A percentile compares a stretch with the other conserved stretches of the same genome.
phyloP scores from a whole-genome alignment of 352 stramenopile genomes.

The Globisporangium polare region DNA sequence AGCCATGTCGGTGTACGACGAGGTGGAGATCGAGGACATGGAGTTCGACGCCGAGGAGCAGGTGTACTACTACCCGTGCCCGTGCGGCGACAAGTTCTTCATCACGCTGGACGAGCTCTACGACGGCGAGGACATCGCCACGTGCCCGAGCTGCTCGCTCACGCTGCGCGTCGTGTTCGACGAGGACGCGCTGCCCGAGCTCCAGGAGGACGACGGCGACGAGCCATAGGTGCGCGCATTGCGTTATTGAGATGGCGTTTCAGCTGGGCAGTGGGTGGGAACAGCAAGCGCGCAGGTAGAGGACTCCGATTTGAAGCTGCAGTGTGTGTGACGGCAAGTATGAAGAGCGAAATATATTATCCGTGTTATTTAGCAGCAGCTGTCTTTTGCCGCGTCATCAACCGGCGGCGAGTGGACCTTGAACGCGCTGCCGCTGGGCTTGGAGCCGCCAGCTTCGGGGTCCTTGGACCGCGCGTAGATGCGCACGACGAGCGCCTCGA shows the following conservation, averaged over 20 bases:
- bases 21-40: conserved; percentile 99
- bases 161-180: conserved; percentile 96
- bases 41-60: conserved; percentile 92
- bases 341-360: conserved; percentile 11
- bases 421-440: conserved; percentile 43
- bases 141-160: conserved; percentile 95
- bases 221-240: conserved; percentile 4
- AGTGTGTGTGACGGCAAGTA: background rate
- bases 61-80: conserved; percentile 97
- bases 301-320: background rate
- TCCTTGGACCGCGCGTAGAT: conserved; percentile 72
- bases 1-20: conserved; percentile 94
- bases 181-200: conserved; percentile 72
- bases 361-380: conserved; percentile 34
- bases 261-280: too few relatives aligned
- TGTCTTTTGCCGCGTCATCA: conserved; percentile 15
- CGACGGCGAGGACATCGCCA: conserved; percentile 97
- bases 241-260: too few relatives aligned
- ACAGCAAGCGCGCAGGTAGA: conserved; percentile 2
- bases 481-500: conserved; percentile 59
- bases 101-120: conserved; percentile 83
- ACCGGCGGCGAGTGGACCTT: conserved; percentile 23
- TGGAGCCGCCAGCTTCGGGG: conserved; percentile 40
- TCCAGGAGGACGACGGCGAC: conserved; percentile 52
- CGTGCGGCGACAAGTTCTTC: conserved; percentile 94